Evolutionary conservation across 768 basidiomycete genomes (phyloP).

Genomic region (Termitomyces titanicus): DNA sequence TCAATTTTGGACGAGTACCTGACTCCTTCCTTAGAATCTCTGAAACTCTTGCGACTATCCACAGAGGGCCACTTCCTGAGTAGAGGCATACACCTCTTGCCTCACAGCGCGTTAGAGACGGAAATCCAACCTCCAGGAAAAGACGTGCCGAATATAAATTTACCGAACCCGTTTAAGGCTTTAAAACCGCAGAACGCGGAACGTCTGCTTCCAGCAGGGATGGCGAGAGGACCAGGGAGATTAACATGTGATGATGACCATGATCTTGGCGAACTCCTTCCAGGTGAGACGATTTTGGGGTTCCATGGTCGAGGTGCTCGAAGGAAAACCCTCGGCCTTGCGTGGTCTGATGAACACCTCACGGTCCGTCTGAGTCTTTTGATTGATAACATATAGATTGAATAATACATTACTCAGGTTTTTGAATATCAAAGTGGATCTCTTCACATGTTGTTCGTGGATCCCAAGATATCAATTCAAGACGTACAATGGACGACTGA

Average conservation of each 20-base stretch:
- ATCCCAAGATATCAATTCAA: slow-evolving; percentile 22
- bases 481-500: slow-evolving; percentile 37
- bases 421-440: slow-evolving; percentile 31
- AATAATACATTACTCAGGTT: slow-evolving; percentile 22
- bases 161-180: slow-evolving; percentile 66
- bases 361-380: slow-evolving; percentile 26
- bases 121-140: slow-evolving; percentile 24
- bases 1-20: slow-evolving; percentile 4
- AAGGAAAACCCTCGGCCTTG: slow-evolving; percentile 34
- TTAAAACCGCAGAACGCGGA: slow-evolving; percentile 50
- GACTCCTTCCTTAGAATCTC: slow-evolving; percentile 23
- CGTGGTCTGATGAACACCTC: slow-evolving; percentile 44
- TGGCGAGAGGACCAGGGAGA: slow-evolving; percentile 20
- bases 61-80: slow-evolving; percentile 41
- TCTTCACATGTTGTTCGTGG: slow-evolving; percentile 27
- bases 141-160: slow-evolving; percentile 22
- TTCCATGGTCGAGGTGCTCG: slow-evolving; percentile 22
- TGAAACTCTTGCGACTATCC: slow-evolving; percentile 39
- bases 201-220: slow-evolving; percentile 25
- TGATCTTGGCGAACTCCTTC: slow-evolving; percentile 29
- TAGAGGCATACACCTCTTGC: slow-evolving; percentile 35
- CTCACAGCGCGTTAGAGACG: slow-evolving; percentile 16
- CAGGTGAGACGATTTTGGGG: slow-evolving; percentile 22
- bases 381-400: neutral
- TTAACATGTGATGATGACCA: slow-evolving; percentile 28